phyloP scores from a whole-genome alignment of 164 flowering plant species.

The Umbellularia californica region DNA sequence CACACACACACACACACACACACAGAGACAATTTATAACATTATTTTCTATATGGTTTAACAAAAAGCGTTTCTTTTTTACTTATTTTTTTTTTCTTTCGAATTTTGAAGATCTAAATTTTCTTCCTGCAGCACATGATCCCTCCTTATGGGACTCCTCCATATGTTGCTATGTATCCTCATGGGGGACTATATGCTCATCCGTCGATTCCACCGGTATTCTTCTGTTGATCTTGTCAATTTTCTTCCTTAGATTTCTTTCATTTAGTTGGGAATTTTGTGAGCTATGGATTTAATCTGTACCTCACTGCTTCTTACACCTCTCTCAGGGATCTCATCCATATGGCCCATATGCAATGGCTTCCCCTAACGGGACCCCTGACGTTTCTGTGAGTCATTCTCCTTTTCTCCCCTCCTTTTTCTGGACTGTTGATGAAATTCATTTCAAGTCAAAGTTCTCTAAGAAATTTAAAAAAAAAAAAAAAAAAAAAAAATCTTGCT shows the following conservation, averaged over 20 bases:
- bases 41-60: not conserved
- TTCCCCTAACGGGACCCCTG: conserved; percentile 27
- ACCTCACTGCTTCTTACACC: not conserved
- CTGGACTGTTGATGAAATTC: not conserved
- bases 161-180: conserved; percentile 35
- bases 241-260: conserved; percentile 4
- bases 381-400: conserved; percentile 25
- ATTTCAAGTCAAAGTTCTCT: too few relatives aligned
- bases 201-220: conserved; percentile 34
- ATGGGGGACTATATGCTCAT: conserved; percentile 31
- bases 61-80: not conserved
- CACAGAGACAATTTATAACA: not conserved
- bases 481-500: too few relatives aligned
- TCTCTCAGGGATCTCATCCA: conserved; percentile 34
- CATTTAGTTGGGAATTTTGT: too few relatives aligned
- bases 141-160: conserved; percentile 38
- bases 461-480: too few relatives aligned
- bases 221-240: conserved; percentile 1
- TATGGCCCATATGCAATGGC: conserved; percentile 29
- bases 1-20: not conserved
- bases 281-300: not conserved
- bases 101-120: conserved; percentile 1
- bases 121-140: conserved; percentile 30
- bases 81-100: too few relatives aligned
- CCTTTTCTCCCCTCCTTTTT: not conserved